Base-by-base conservation (phyloP, 768 basidiomycete genomes). In the Amanita rimosa region DNA sequence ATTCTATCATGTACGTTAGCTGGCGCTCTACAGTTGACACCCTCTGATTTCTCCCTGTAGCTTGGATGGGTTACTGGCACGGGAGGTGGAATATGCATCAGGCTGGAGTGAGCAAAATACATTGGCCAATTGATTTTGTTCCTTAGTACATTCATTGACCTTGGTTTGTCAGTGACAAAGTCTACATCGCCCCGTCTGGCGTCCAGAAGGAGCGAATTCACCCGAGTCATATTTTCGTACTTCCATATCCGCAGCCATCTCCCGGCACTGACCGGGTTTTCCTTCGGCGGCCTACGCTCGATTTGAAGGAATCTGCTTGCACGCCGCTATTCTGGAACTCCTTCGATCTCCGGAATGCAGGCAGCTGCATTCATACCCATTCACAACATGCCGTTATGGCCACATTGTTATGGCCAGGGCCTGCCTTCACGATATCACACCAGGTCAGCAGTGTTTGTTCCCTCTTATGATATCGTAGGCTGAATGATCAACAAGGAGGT, bases 11-110 rank as follows among this genome's bases (percentile, higher is more conserved):
- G 65, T 69, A 57, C 42, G 63, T 40, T 39, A 47, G 8, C 45
- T 17, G 6, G 34, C 16, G 17, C 40, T 43, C 11, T 40, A 24
- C 48, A 5, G 3, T 26, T n/a, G 14, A 43, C 2, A 21, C 33
- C 21, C 46, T 19, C 40, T 54, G 19, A 56, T 47, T 21, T 45
- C 21, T 35, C n/a, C 41, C 34, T 35, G 21, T 36, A 72, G 67
- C 75, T 93, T 17, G 91, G 91, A 11, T 93, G 91, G 91, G 91
- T 93, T 1, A 93, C 90, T 2, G 90, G 91, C 13, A 93, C 91
- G 2, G 90, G 89, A 5, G 81, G 80, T 21, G 86, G 86, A 0
- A 87, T 88, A 52, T 80, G 78, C 52, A 89, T 90, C 52, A 76
- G 85, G 16, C 62, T 70, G 37, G 80, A 74, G 86, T 85, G 52